These are phyloP conservation scores for Pseudovirgaria hyperparasitica DNA, from an alignment of 2,329 filamentous ascomycete genomes.

Conservation along the genomic window DNA sequence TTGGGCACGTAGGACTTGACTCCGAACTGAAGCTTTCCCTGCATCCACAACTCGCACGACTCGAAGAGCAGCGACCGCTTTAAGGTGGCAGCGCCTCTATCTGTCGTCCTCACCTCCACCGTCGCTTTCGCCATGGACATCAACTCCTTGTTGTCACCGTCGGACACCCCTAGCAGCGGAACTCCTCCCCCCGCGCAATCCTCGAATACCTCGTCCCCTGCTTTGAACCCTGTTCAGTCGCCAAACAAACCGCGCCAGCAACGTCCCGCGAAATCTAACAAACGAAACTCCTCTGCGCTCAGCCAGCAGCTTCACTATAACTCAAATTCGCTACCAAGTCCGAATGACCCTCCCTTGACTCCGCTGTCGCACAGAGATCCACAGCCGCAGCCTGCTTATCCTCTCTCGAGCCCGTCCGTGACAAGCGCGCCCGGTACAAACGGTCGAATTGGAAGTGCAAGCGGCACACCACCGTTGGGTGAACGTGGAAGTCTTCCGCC, in stretches of 20 bases:
- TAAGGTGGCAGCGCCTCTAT: too few relatives aligned
- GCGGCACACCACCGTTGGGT: constrained; percentile 16
- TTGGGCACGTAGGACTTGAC: background rate
- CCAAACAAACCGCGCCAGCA: constrained; percentile 19
- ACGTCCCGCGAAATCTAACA: constrained; percentile 13
- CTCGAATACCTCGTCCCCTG: constrained; percentile 9
- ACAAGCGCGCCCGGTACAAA: constrained; percentile 17
- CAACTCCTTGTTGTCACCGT: constrained; percentile 35
- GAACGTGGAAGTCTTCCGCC: constrained; percentile 11
- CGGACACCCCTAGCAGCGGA: constrained; percentile 28
- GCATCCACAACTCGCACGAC: background rate
- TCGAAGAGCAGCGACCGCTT: background rate
- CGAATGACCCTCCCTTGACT: constrained; percentile 6
- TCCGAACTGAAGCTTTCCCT: background rate
- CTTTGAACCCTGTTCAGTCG: constrained; percentile 17
- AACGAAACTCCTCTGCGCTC: constrained; percentile 29
- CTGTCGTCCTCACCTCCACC: background rate
- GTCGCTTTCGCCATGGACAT: constrained; percentile 30
- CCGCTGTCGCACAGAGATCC: constrained; percentile 7
- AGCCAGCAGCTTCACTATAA: constrained; percentile 29
- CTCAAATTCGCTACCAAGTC: constrained; percentile 15
- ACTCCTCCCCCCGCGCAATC: constrained; percentile 15
- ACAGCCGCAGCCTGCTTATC: constrained; percentile 8
- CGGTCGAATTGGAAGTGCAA: constrained; percentile 19
- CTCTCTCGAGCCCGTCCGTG: constrained; percentile 16